Conservation (phyloP, 306 rosid genomes). For the Castanea crenata region DNA sequence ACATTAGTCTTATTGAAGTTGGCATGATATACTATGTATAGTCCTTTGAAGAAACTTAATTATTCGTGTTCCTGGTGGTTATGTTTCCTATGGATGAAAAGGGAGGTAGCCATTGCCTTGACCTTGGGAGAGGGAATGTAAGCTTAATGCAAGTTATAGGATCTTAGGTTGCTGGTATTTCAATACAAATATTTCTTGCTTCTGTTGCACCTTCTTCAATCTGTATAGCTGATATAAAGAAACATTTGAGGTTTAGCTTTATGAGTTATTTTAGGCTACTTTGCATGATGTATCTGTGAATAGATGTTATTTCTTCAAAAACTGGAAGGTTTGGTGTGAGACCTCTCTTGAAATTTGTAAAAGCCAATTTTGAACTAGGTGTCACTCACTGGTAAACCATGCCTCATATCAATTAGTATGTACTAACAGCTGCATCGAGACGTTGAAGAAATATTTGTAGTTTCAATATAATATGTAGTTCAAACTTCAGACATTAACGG, state of each 20-base stretch:
- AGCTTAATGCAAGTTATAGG: not conserved
- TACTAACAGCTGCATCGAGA: too few relatives aligned
- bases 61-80: slow-evolving; percentile 14
- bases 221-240: not conserved
- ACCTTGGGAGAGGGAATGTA: not conserved
- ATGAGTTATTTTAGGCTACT: not conserved
- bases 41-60: slow-evolving; percentile 16
- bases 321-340: too few relatives aligned
- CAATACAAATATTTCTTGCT: not conserved
- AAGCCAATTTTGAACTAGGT: too few relatives aligned
- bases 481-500: too few relatives aligned
- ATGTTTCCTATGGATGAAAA: slow-evolving; percentile 3
- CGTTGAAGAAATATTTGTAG: too few relatives aligned
- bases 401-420: too few relatives aligned
- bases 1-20: slow-evolving; percentile 83
- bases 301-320: too few relatives aligned
- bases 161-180: not conserved
- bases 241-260: not conserved
- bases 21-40: slow-evolving; percentile 92
- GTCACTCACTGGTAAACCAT: too few relatives aligned
- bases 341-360: too few relatives aligned
- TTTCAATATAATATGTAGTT: too few relatives aligned
- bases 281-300: too few relatives aligned
- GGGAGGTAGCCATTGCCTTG: slow-evolving; percentile 18
- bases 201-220: not conserved